These are phyloP conservation scores for Hypoxylon sp. DNA, from an alignment of 2,329 filamentous ascomycete genomes.

Conservation along the genomic window DNA sequence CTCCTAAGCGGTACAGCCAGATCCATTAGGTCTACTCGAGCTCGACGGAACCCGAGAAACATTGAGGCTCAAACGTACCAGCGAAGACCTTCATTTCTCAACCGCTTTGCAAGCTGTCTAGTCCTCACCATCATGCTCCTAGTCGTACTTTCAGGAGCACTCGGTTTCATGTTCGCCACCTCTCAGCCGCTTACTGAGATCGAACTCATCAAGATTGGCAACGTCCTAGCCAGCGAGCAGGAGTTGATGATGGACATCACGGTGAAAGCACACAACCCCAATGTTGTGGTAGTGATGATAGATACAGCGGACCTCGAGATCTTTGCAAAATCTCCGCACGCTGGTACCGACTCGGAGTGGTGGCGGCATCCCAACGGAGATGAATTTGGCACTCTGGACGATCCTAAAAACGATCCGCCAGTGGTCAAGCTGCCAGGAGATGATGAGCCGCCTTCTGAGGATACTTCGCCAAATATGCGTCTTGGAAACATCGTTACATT, in stretches of 20 bases:
- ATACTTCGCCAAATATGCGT: constrained; percentile 83
- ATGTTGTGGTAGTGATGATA: constrained; percentile 88
- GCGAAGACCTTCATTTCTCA: constrained; percentile 71
- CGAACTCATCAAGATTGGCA: constrained; percentile 82
- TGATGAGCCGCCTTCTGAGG: constrained; percentile 67
- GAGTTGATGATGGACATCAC: constrained; percentile 94
- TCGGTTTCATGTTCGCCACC: constrained; percentile 90
- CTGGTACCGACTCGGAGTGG: constrained; percentile 76
- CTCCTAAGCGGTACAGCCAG: constrained; percentile 70
- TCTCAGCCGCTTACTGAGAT: constrained; percentile 88
- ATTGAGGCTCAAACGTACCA: constrained; percentile 79
- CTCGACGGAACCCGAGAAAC: constrained; percentile 70
- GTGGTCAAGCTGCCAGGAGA: constrained; percentile 29
- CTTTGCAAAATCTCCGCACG: constrained; percentile 93
- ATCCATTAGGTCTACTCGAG: constrained; percentile 68
- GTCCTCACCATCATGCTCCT: constrained; percentile 85
- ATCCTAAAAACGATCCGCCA: constrained; percentile 57
- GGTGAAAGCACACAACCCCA: constrained; percentile 90
- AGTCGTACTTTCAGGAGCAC: constrained; percentile 84
- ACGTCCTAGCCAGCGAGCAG: constrained; percentile 92
- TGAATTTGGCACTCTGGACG: constrained; percentile 51
- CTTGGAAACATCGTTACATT: constrained; percentile 90
- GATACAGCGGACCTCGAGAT: constrained; percentile 90
- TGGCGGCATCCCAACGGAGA: constrained; percentile 60
- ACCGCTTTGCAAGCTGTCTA: constrained; percentile 86